These are phyloP conservation scores for Vaccinium darrowii DNA, from an alignment of 148 eudicot genomes.

Conservation along the genomic window DNA sequence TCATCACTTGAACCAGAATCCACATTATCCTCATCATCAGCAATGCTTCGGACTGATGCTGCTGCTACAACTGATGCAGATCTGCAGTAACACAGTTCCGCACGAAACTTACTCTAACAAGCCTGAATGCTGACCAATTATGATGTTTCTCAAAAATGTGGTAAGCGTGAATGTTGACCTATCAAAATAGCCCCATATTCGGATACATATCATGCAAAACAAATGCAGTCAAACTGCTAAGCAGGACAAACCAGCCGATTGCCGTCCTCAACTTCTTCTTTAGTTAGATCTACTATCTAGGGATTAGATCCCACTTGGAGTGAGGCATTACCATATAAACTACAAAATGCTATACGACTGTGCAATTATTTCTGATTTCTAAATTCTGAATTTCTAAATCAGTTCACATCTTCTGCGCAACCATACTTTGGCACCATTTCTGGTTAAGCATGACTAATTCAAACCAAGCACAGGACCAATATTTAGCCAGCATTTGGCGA, in stretches of 20 bases:
- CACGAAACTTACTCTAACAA: slow-evolving; percentile 6
- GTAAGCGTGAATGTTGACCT: not conserved
- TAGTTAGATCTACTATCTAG: not conserved
- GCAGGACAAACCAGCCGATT: not conserved
- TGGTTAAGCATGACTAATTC: not conserved
- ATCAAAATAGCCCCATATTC: not conserved
- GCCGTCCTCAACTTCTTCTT: not conserved
- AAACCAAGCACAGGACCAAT: not conserved
- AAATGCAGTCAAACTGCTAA: not conserved
- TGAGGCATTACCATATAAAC: not conserved
- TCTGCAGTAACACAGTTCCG: slow-evolving; percentile 41
- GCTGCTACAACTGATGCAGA: slow-evolving; percentile 74
- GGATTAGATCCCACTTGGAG: not conserved
- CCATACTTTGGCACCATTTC: not conserved
- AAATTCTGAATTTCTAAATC: not conserved
- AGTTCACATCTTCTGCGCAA: not conserved
- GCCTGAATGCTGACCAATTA: not conserved
- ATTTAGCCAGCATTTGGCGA: not conserved
- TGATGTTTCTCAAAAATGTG: not conserved
- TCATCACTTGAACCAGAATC: slow-evolving; percentile 85
- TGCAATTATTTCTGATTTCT: not conserved
- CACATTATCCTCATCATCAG: slow-evolving; percentile 69
- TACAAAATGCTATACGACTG: not conserved
- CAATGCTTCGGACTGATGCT: slow-evolving; percentile 58
- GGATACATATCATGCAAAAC: not conserved